phyloP scores from a whole-genome alignment of 2,329 filamentous ascomycete species.

The Tolypocladium ovalisporum region DNA sequence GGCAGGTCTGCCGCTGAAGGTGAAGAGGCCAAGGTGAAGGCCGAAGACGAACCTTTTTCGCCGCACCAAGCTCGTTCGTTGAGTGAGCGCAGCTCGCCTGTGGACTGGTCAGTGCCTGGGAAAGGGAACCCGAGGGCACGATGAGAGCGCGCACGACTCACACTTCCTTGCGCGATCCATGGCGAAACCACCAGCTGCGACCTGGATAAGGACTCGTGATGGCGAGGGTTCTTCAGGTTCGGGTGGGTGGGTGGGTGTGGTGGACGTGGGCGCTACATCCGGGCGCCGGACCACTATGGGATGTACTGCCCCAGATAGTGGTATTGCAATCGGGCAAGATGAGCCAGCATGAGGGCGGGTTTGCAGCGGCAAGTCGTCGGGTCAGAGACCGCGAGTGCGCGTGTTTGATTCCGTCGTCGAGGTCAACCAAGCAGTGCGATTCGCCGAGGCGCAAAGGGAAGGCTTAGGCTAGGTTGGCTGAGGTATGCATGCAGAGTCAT shows the following conservation, averaged over 20 bases:
- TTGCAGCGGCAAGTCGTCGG: neutral
- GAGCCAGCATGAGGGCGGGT: conserved; percentile 27
- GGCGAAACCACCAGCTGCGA: conserved; percentile 16
- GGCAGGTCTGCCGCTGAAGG: neutral
- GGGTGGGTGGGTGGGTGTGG: neutral
- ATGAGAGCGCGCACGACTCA: conserved; percentile 21
- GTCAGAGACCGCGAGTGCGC: neutral
- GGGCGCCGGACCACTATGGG: conserved; percentile 30
- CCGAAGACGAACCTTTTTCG: conserved; percentile 56
- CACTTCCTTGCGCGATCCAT: conserved; percentile 59
- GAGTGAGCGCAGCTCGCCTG: conserved; percentile 82
- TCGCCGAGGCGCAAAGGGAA: neutral
- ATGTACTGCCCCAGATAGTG: conserved; percentile 24
- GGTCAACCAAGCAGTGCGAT: neutral
- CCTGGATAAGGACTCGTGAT: neutral
- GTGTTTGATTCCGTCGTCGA: neutral
- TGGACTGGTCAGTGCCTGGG: conserved; percentile 6
- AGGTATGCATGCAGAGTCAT: neutral
- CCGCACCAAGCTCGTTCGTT: conserved; percentile 85
- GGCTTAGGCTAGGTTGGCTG: neutral
- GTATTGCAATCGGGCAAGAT: conserved; percentile 21
- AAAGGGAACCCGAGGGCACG: neutral
- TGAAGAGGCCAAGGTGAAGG: neutral
- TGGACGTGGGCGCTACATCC: conserved; percentile 33
- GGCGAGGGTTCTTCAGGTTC: neutral